These are phyloP conservation scores for Wakefieldia striispora DNA, from an alignment of 768 basidiomycete species.

Conservation along the genomic window DNA sequence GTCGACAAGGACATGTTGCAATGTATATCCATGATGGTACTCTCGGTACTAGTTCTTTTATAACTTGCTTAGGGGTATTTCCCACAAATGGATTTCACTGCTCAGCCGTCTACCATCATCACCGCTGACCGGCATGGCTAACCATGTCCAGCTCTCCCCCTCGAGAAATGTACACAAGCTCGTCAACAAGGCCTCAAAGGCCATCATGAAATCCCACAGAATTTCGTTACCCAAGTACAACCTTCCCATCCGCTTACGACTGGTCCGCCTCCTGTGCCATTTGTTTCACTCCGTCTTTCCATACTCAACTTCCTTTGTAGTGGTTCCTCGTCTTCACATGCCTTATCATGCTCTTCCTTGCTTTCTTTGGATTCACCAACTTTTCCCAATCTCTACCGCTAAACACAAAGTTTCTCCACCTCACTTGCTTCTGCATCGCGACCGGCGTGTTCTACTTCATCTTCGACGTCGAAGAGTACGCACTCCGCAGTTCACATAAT, in stretches of 20 bases:
- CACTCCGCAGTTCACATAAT: not conserved
- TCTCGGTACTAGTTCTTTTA: no score
- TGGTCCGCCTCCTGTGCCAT: slow-evolving; percentile 40
- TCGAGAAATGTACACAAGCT: slow-evolving; percentile 33
- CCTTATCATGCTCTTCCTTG: slow-evolving; percentile 65
- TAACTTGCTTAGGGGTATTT: not conserved
- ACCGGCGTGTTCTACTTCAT: slow-evolving; percentile 86
- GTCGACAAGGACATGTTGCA: slow-evolving; percentile 7
- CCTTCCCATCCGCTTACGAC: slow-evolving; percentile 68
- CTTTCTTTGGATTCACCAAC: slow-evolving; percentile 77
- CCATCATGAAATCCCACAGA: slow-evolving; percentile 70
- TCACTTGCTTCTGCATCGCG: slow-evolving; percentile 71
- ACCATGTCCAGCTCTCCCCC: slow-evolving; percentile 6
- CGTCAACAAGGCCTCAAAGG: slow-evolving; percentile 46
- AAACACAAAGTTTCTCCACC: slow-evolving; percentile 79
- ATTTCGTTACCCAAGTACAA: slow-evolving; percentile 64
- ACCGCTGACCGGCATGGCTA: slow-evolving; percentile 6
- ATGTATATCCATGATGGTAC: no score
- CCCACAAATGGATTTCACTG: slow-evolving; percentile 1
- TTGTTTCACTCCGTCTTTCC: not conserved
- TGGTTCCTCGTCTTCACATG: slow-evolving; percentile 80
- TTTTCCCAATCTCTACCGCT: slow-evolving; percentile 61
- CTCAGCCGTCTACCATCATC: not conserved
- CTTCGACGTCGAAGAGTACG: slow-evolving; percentile 85
- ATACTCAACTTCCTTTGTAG: slow-evolving; percentile 37